Base-by-base conservation (phyloP, 2,329 filamentous ascomycete species). In the Grosmannia penicillata region DNA sequence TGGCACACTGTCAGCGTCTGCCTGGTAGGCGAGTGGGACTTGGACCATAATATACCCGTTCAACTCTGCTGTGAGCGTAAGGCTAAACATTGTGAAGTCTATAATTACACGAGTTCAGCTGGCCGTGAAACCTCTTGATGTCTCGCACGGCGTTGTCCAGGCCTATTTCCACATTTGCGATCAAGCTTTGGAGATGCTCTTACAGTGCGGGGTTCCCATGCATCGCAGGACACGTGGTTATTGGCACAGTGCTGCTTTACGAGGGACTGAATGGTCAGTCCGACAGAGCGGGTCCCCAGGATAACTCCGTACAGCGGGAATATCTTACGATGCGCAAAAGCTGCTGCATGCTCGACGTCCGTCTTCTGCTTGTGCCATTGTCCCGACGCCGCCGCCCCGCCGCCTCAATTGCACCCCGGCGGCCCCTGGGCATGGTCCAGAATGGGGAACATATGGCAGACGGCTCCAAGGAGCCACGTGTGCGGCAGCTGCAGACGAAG, bases 361-460 rank as follows among this genome's bases (percentile, higher is more conserved):
- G 17, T 9, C 17, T 31, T 7, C 11, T 17, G 14, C 11, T 31
- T 31, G 17, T 31, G n/a, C 29, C 27, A 32, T n/a, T n/a, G n/a
- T 9, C 21, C 10, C 13, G 34, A 22, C 17, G 22, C n/a, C 23
- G 9, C 4, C 23, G n/a, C 15, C 14, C 7, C 23, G 9, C 15
- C 23, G 22, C 26, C 18, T 18, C 33, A 35, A 27, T 24, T 8
- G 23, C 13, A 21, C 21, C 26, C 23, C 19, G 17, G 6, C 29
- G 21, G 14, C n/a, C 27, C 27, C 18, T 27, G 31, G 43, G 48
- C 40, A 61, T 61, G 61, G 53, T 45, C 50, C 52, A 48, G 60
- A 54, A 86, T 85, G 81, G 73, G 73, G 58, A 66, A 68, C 46
- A 55, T 83, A 48, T 79, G 77, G 75, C 75, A 73, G 56, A 71